Percentiles rank a stretch among this genome's conserved stretches.
Evolutionary conservation across 1,284 basidiomycete genomes (phyloP).

Genomic region (Microbotryum lychnidis-dioicae): DNA sequence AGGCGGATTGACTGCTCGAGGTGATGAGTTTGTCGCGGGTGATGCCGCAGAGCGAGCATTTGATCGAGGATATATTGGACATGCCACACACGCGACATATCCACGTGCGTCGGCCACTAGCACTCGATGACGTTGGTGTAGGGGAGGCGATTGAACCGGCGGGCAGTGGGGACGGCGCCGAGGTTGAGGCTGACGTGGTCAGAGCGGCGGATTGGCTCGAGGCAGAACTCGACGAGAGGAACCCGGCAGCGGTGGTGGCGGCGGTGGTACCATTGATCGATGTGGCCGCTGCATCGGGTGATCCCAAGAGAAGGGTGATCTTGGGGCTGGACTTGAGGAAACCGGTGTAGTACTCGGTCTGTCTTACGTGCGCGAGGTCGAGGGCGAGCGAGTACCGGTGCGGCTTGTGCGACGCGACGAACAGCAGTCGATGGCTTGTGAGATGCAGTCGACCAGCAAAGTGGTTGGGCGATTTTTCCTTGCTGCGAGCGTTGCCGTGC

Average conservation of each 20-base stretch:
- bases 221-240: background rate
- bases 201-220: background rate
- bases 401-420: conserved; percentile 56
- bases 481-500: conserved; percentile 45
- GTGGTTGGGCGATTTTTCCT: conserved; percentile 67
- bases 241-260: conserved; percentile 1
- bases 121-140: conserved; percentile 22
- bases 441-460: conserved; percentile 64
- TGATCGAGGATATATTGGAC: conserved; percentile 53
- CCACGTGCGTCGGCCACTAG: conserved; percentile 50
- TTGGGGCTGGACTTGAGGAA: conserved; percentile 86
- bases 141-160: background rate
- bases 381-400: conserved; percentile 45
- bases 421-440: conserved; percentile 78
- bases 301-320: conserved; percentile 63
- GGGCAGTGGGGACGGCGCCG: background rate
- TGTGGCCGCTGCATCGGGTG: background rate
- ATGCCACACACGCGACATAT: conserved; percentile 77
- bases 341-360: conserved; percentile 85
- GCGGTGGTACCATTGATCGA: background rate
- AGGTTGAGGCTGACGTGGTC: background rate
- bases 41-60: conserved; percentile 63
- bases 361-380: conserved; percentile 52
- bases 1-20: background rate
- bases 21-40: conserved; percentile 35